Evolutionary conservation across 2,329 filamentous ascomycete species (phyloP).

Genomic region (Xylaria sp.): DNA sequence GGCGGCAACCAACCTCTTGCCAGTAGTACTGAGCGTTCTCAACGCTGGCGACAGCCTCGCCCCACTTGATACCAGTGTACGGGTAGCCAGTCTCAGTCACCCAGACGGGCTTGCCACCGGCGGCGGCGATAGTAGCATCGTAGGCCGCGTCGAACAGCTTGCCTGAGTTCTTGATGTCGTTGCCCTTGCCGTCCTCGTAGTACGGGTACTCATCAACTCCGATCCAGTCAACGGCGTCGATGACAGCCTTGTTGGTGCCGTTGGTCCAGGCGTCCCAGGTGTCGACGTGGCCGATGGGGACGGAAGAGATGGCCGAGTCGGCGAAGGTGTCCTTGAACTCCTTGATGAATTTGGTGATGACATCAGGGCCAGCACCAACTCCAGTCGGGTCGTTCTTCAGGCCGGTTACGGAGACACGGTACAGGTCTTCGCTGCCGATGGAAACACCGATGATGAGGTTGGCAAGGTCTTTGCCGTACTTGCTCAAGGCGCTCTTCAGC

Average conservation of each 20-base stretch:
- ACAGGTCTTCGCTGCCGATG: conserved; percentile 67
- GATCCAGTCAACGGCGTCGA: conserved; percentile 62
- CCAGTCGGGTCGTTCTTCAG: conserved; percentile 44
- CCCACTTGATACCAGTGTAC: conserved; percentile 56
- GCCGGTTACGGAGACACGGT: conserved; percentile 54
- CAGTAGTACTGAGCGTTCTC: conserved; percentile 56
- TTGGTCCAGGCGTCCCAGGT: conserved; percentile 65
- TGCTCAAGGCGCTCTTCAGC: conserved; percentile 57
- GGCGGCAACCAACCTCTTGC: conserved; percentile 47
- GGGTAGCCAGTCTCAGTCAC: conserved; percentile 70
- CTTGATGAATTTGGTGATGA: conserved; percentile 66
- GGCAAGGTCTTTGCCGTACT: conserved; percentile 53
- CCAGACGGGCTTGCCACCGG: conserved; percentile 69
- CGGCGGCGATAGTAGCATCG: conserved; percentile 56
- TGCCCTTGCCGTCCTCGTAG: conserved; percentile 56
- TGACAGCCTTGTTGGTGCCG: conserved; percentile 59
- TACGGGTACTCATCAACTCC: conserved; percentile 65
- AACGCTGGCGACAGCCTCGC: conserved; percentile 57
- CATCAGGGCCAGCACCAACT: conserved; percentile 52
- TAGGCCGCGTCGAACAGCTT: conserved; percentile 54
- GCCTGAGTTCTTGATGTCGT: conserved; percentile 56
- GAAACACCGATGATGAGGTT: conserved; percentile 63
- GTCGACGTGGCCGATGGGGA: conserved; percentile 64
- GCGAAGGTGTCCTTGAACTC: conserved; percentile 63
- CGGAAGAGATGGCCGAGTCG: conserved; percentile 47